Percentiles rank a stretch among this genome's conserved stretches.
Evolutionary conservation across 768 basidiomycete species (phyloP).

Genomic region (Pleurotus eryngii): DNA sequence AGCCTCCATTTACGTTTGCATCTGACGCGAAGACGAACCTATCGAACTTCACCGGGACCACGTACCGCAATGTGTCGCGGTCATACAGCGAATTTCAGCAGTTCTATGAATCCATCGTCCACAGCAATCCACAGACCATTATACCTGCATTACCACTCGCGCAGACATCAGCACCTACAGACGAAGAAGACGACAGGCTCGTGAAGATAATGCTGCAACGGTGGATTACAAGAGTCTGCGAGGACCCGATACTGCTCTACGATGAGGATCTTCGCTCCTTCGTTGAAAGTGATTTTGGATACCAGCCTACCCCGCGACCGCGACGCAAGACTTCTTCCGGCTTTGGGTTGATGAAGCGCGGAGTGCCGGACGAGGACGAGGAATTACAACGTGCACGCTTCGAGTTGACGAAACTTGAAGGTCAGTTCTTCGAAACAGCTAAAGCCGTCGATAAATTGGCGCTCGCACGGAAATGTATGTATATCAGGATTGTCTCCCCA

Average conservation of each 20-base stretch:
- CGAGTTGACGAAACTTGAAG: conserved; percentile 88
- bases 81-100: conserved; percentile 94
- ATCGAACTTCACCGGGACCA: conserved; percentile 82
- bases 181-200: conserved; percentile 96
- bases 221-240: conserved; percentile 91
- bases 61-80: conserved; percentile 92
- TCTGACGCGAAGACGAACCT: conserved; percentile 73
- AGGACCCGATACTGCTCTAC: conserved; percentile 80
- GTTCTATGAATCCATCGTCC: conserved; percentile 86
- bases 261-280: conserved; percentile 96
- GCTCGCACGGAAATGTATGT: conserved; percentile 70
- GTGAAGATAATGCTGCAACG: conserved; percentile 93
- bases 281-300: conserved; percentile 97
- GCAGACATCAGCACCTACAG: conserved; percentile 93
- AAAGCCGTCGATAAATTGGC: conserved; percentile 89
- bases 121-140: conserved; percentile 94
- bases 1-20: neutral
- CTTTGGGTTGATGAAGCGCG: conserved; percentile 73
- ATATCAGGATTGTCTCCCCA: neutral
- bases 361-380: conserved; percentile 93
- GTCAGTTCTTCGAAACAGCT: conserved; percentile 88
- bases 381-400: conserved; percentile 87
- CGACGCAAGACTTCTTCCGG: conserved; percentile 70
- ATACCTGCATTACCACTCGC: conserved; percentile 94
- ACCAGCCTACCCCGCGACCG: conserved; percentile 78